Evolutionary conservation across 2,329 filamentous ascomycete species (phyloP), one percentile per base, ranked within the genome.

Genomic region (Fusarium bactridioides): DNA sequence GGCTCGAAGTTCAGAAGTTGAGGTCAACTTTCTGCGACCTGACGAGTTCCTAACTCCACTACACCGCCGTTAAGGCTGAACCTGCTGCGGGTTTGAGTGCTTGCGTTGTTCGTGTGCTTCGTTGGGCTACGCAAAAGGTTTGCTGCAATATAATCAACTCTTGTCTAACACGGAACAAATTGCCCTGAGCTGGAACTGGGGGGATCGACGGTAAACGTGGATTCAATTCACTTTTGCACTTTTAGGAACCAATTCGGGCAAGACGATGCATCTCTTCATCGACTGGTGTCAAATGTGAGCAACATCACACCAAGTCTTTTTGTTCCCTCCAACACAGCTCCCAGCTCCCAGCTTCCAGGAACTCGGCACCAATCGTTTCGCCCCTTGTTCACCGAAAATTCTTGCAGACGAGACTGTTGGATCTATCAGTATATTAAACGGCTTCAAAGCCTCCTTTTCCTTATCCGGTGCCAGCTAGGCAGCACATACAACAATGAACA

Each of bases 401-500:
- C 38, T 51, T 25, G 64, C 51, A 38, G 48, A 44, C 44, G 40
- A 58, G 25, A 18, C 38, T 65, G 35, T 61, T 65, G 47, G 56
- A 37, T 50, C 45, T 61, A 27, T 23, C 33, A 54, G 44, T 16
- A 33, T 57, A 31, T 44, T 27, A 29, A 31, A 45, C 37, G 29
- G 29, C 35, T 57, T 33, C 7, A 45, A 43, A 43, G 35, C 38
- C 59, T 38, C 48, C 59, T 59, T 50, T 50, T 29, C 37, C 37
- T 44, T 37, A 67, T 59, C 72, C 64, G 67, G 70, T 69, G 64
- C 70, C 69, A 72, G 65, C 64, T 77, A 64, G 73, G 69, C 60
- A 43, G 62, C 37, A 55, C 45, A 43, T 41, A 40, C 56, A 78
- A 70, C 53, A 21, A 82, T 82, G 81, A 80, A 82, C 55, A 78